Evolutionary conservation across 2,329 filamentous ascomycete species (phyloP), one percentile per base, ranked within the genome.

Genomic region (Scytalidium sp.): DNA sequence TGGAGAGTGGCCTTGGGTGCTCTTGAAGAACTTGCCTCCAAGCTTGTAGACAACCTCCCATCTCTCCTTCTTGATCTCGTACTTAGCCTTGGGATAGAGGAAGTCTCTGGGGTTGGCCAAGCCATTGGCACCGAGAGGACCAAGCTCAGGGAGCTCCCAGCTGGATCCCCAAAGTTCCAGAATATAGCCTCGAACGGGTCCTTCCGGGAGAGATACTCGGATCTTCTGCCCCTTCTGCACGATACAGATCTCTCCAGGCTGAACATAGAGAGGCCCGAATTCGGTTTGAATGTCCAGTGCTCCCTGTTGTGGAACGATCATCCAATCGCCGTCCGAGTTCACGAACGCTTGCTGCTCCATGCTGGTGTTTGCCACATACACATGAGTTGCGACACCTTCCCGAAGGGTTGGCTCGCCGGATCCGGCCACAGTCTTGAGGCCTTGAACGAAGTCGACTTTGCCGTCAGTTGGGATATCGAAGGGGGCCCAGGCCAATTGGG

Each of bases 101-200:
- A 87, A 87, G 66, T 87, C 83, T 6, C 84, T 75, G 6, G 75
- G 70, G 57, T 85, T 83, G 21, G 84, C 84, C 4, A 87, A 70
- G 3, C 80, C 80, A 59, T 84, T 84, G 13, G 79, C 80, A 7
- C 84, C 84, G 19, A 87, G 73, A 0, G 82, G 81, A 0, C 84
- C 84, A 1, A 87, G 71, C 50, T 87, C 83, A 1, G 84, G 84
- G 1, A 87, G 74, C 43, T 76, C 70, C 57, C 83, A 87, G 61
- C 80, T 80, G 2, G 76, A 74, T 50, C 84, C 81, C 62, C 83
- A 87, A 21, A 87, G 68, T 64, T 87, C 84, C 44, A 83, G 75
- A 43, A 85, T 80, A 61, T 84, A 85, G 13, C 83, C 83, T 50
- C 80, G 74, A 7, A 79, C 78, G 5, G 79, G 76, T 0, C 79